These are phyloP conservation scores for Alternaria infectoria DNA, from an alignment of 2,329 filamentous ascomycete species.

Conservation along the genomic window DNA sequence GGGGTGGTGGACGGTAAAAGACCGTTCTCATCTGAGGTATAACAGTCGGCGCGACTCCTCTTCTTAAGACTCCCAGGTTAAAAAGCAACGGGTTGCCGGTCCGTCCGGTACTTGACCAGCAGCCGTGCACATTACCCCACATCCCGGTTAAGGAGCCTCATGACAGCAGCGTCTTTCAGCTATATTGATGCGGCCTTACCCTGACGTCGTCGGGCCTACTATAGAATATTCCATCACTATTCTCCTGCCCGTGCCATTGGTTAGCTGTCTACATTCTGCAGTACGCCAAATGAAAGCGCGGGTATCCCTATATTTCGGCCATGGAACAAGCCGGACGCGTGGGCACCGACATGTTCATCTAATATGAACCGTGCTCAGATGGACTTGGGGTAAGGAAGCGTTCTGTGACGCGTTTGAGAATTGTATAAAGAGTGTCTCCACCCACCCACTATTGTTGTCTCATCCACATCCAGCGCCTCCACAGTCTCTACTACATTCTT, in stretches of 20 bases:
- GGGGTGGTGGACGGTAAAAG: neutral
- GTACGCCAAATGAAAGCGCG: slow-evolving; percentile 16
- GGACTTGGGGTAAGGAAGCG: neutral
- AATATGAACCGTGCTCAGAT: slow-evolving; percentile 12
- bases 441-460: neutral
- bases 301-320: slow-evolving; percentile 19
- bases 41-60: neutral
- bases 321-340: slow-evolving; percentile 16
- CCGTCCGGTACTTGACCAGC: slow-evolving; percentile 9
- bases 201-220: slow-evolving; percentile 21
- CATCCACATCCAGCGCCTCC: slow-evolving; percentile 2
- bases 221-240: slow-evolving; percentile 29
- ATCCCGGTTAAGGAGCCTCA: slow-evolving; percentile 13
- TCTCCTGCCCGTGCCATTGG: slow-evolving; percentile 26
- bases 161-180: slow-evolving; percentile 6
- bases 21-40: neutral
- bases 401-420: neutral
- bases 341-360: slow-evolving; percentile 4
- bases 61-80: neutral
- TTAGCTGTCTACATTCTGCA: neutral
- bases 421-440: slow-evolving; percentile 23
- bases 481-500: slow-evolving; percentile 8
- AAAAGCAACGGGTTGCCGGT: slow-evolving; percentile 13
- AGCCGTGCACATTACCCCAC: slow-evolving; percentile 21
- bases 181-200: slow-evolving; percentile 22